Conservation (phyloP, 2,329 filamentous ascomycete species). For the Geosmithia flava region DNA sequence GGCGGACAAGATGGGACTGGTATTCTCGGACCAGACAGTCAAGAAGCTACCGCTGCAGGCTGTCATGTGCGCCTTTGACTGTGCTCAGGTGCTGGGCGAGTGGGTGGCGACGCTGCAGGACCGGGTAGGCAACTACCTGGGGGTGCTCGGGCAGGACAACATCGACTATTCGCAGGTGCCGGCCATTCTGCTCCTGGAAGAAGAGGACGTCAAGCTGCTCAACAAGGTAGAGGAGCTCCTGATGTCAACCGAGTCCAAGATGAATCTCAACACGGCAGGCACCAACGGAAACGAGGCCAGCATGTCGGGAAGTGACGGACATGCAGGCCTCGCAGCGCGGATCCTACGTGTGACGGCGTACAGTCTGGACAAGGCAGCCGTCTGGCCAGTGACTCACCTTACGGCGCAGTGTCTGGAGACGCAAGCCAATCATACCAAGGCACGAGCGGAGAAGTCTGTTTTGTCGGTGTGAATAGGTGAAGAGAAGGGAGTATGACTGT, state of each 20-base stretch:
- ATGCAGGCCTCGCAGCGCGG: constrained; percentile 72
- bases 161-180: constrained; percentile 72
- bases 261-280: constrained; percentile 38
- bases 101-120: constrained; percentile 92
- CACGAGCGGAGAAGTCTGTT: constrained; percentile 37
- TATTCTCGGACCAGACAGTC: constrained; percentile 72
- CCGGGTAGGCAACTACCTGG: constrained; percentile 79
- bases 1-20: constrained; percentile 75
- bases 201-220: constrained; percentile 79
- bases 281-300: constrained; percentile 39
- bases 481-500: too few species aligned
- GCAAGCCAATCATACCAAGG: constrained; percentile 38
- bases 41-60: constrained; percentile 75
- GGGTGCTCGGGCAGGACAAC: constrained; percentile 72
- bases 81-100: constrained; percentile 84
- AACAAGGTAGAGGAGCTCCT: constrained; percentile 74
- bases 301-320: constrained; percentile 37
- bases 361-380: constrained; percentile 76
- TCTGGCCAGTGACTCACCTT: constrained; percentile 64
- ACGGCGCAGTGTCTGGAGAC: constrained; percentile 43
- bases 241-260: constrained; percentile 64
- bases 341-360: constrained; percentile 74
- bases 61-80: constrained; percentile 87
- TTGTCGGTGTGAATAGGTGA: too few species aligned
- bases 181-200: constrained; percentile 79